Evolutionary conservation across 371 early-diverging fungal species (phyloP).

Genomic region (Mucor plumbeus): DNA sequence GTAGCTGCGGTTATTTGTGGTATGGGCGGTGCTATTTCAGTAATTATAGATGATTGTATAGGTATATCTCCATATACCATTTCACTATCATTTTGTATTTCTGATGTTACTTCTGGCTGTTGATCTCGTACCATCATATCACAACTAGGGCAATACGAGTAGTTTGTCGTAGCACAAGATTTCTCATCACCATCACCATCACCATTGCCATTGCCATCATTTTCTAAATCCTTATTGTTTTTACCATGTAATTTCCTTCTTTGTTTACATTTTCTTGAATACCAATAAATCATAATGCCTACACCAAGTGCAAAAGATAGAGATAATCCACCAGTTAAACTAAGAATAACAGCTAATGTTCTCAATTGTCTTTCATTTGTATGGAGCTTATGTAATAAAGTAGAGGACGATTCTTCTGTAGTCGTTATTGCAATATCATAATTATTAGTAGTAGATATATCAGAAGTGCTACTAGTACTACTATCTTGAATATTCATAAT

Average conservation of each 20-base stretch:
- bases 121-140: conserved; percentile 2
- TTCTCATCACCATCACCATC: conserved; percentile 7
- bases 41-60: background rate
- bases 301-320: conserved; percentile 31
- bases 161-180: background rate
- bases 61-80: background rate
- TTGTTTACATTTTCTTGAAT: conserved; percentile 21
- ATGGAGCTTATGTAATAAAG: conserved; percentile 25
- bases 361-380: conserved; percentile 31
- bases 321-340: conserved; percentile 29
- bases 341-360: conserved; percentile 28
- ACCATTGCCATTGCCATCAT: background rate
- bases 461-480: background rate
- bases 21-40: background rate
- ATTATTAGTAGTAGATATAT: background rate
- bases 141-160: conserved; percentile 4
- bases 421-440: background rate
- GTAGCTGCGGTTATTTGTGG: background rate
- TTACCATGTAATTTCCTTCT: conserved; percentile 4
- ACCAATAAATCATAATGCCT: conserved; percentile 35
- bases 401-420: conserved; percentile 22
- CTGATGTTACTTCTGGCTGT: background rate
- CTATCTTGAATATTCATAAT: conserved; percentile 1
- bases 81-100: background rate
- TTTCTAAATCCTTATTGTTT: background rate